phyloP scores from a whole-genome alignment of 805 yeast species.

The Ogataea methanolica region DNA sequence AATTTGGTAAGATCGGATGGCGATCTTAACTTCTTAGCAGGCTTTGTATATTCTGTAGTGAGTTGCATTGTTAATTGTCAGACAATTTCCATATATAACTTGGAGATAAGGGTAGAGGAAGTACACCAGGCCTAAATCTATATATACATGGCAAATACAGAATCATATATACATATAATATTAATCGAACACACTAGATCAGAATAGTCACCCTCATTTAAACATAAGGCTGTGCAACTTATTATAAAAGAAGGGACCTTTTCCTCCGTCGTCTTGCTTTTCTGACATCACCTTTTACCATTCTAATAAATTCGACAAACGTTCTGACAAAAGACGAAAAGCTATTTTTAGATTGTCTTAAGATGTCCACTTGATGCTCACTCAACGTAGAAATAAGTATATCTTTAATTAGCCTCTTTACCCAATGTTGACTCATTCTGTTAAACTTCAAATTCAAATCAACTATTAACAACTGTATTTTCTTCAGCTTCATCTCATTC shows the following conservation, averaged over 20 bases:
- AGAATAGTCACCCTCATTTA: not conserved
- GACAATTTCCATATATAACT: not conserved
- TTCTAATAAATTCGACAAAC: too few species aligned
- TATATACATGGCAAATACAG: not conserved
- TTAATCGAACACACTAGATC: too few species aligned
- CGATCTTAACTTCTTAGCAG: slow-evolving; percentile 21
- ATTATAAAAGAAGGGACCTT: too few species aligned
- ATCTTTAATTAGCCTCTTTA: not conserved
- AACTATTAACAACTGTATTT: not conserved
- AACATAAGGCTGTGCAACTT: not conserved
- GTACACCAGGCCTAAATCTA: too few species aligned
- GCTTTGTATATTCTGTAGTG: slow-evolving; percentile 7
- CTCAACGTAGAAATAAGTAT: too few species aligned
- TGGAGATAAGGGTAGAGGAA: not conserved
- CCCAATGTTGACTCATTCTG: not conserved
- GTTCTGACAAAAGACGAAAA: too few species aligned
- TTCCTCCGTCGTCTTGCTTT: too few species aligned
- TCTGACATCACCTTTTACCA: too few species aligned
- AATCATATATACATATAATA: too few species aligned
- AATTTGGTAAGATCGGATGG: slow-evolving; percentile 60
- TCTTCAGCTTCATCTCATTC: slow-evolving; percentile 7
- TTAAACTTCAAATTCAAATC: too few species aligned
- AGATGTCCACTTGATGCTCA: too few species aligned
- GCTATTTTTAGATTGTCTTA: too few species aligned
- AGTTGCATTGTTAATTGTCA: not conserved